Evolutionary conservation across 768 basidiomycete species (phyloP).

Genomic region (Lactarius sp.): DNA sequence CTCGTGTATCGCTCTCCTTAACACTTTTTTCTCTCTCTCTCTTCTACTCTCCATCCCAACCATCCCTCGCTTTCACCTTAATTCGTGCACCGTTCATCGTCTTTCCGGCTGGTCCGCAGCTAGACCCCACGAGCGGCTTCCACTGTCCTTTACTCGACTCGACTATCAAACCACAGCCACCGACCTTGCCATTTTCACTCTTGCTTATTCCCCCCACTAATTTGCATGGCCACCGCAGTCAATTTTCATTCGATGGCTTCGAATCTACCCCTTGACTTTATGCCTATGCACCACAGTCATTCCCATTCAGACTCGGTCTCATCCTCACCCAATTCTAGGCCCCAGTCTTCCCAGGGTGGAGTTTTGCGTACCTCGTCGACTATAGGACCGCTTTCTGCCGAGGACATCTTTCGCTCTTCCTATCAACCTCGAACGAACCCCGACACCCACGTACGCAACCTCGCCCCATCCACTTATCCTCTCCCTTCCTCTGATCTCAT

Average conservation of each 20-base stretch:
- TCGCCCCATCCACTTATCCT: slow-evolving; percentile 40
- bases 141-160: slow-evolving; percentile 24
- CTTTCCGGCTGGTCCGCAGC: slow-evolving; percentile 57
- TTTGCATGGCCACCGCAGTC: slow-evolving; percentile 28
- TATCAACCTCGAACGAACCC: slow-evolving; percentile 50
- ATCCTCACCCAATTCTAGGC: slow-evolving; percentile 71
- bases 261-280: slow-evolving; percentile 65
- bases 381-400: slow-evolving; percentile 45
- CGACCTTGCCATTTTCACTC: slow-evolving; percentile 13
- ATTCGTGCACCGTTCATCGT: slow-evolving; percentile 21
- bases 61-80: slow-evolving; percentile 20
- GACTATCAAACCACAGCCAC: slow-evolving; percentile 16
- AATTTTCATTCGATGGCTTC: slow-evolving; percentile 44
- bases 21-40: background rate
- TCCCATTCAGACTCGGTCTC: slow-evolving; percentile 77
- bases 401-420: slow-evolving; percentile 68
- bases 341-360: slow-evolving; percentile 71
- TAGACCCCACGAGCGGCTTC: slow-evolving; percentile 20
- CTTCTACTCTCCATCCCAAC: slow-evolving; percentile 25
- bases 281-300: slow-evolving; percentile 56
- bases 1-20: slow-evolving; percentile 13
- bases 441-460: slow-evolving; percentile 41
- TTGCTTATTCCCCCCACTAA: slow-evolving; percentile 23
- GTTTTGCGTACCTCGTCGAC: slow-evolving; percentile 48
- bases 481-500: slow-evolving; percentile 38